These are phyloP conservation scores for barrel medic (Medicago truncatula) DNA, from an alignment of 306 rosid species.

Conservation along the genomic window DNA sequence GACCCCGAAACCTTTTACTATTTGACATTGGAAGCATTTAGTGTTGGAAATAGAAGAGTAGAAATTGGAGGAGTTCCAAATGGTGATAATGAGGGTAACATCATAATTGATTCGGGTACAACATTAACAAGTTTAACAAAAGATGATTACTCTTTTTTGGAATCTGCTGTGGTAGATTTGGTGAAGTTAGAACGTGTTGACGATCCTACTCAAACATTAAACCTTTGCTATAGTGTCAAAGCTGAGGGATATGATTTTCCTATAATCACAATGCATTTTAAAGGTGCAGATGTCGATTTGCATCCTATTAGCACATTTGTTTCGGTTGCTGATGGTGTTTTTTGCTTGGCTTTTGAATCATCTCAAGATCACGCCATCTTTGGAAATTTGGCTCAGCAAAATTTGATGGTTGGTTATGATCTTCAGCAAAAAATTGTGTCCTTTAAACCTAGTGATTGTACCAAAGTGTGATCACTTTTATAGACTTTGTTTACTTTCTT, in stretches of 20 bases:
- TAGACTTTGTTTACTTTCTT: neutral
- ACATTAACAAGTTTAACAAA: conserved; percentile 38
- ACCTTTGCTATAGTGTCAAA: conserved; percentile 43
- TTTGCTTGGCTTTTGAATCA: conserved; percentile 53
- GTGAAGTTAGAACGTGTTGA: conserved; percentile 8
- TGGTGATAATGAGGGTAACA: neutral
- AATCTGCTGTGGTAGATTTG: conserved; percentile 11
- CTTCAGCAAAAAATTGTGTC: conserved; percentile 33
- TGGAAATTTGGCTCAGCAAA: conserved; percentile 60
- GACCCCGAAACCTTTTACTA: neutral
- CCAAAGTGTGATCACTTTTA: neutral
- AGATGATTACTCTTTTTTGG: conserved; percentile 29
- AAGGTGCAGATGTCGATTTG: conserved; percentile 47
- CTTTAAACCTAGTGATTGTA: conserved; percentile 58
- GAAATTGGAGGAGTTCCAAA: neutral
- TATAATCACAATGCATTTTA: conserved; percentile 43
- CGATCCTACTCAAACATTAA: neutral
- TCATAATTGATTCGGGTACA: conserved; percentile 58
- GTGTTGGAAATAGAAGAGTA: neutral
- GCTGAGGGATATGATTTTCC: neutral
- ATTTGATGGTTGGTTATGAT: conserved; percentile 67
- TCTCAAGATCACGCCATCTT: neutral
- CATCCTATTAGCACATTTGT: conserved; percentile 43
- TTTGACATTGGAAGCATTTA: conserved; percentile 28
- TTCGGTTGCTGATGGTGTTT: neutral